Evolutionary conservation across 257 asterid genomes (phyloP), one percentile per base, ranked within the genome.

Genomic region (Verbena officinalis): DNA sequence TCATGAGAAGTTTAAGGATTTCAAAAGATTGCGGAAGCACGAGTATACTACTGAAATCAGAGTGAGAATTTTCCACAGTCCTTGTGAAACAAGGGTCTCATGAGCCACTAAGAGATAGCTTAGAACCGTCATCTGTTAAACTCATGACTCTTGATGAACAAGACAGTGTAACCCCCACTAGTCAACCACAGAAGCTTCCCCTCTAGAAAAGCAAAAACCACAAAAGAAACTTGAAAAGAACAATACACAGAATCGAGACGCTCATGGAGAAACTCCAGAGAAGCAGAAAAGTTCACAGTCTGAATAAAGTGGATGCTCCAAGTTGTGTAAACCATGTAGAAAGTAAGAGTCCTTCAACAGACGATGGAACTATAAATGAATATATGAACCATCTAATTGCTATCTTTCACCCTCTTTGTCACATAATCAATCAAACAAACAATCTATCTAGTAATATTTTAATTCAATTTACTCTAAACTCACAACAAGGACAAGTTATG

Each of bases 241-340:
- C 45, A 12, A 46, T 69, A 42, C 62, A 45, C 1, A 5, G 13
- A 39, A 61, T 9, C 45, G 71, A 40, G n/a, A n/a, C n/a, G n/a
- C n/a, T n/a, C n/a, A n/a, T n/a, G n/a, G n/a, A n/a, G n/a, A n/a
- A n/a, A n/a, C n/a, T n/a, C n/a, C n/a, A n/a, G n/a, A n/a, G n/a
- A n/a, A 16, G 7, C 38, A 58, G 10, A 49, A 60, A 12, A 42
- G 22, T 40, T 31, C 51, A 51, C 24, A 52, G 49, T 16, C 22
- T 43, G 64, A 70, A 52, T 62, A 27, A 62, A 70, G 64, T 36
- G 51, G 57, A 67, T 54, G 15, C 39, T 51, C 64, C 43, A 45
- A 14, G 0, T 51, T 19, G 20, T 38, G 49, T 43, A 20, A 23
- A 9, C 40, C 4, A 34, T 17, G 14, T 34, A 39, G 45, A 50